Evolutionary conservation across 2,329 filamentous ascomycete genomes (phyloP).

Genomic region (Nannizziopsis barbatae): DNA sequence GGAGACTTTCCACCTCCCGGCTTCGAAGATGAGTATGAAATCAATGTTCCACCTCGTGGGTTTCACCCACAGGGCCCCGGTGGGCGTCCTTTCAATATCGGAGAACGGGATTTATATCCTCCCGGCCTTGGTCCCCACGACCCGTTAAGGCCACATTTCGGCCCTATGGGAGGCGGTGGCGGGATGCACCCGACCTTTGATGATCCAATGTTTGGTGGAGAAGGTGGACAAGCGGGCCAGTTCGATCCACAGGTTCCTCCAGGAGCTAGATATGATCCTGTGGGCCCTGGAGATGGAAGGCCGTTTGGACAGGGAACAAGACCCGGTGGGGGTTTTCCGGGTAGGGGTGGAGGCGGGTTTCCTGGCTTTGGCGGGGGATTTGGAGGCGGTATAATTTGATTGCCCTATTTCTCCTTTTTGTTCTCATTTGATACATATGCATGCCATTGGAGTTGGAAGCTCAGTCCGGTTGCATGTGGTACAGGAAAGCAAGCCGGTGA

Average conservation of each 20-base stretch:
- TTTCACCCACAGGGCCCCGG: slow-evolving; percentile 30
- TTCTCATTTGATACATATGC: too few species aligned
- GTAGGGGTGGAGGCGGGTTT: slow-evolving; percentile 40
- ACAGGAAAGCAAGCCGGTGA: too few species aligned
- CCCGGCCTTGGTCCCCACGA: slow-evolving; percentile 76
- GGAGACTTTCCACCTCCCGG: slow-evolving; percentile 73
- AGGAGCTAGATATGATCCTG: slow-evolving; percentile 82
- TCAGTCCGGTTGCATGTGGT: too few species aligned
- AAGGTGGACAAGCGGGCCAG: slow-evolving; percentile 36
- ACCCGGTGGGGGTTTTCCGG: slow-evolving; percentile 9
- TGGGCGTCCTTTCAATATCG: slow-evolving; percentile 55
- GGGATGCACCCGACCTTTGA: slow-evolving; percentile 97
- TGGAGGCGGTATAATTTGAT: slow-evolving; percentile 34
- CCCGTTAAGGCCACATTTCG: slow-evolving; percentile 58
- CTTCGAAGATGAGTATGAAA: slow-evolving; percentile 87
- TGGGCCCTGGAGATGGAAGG: slow-evolving; percentile 56
- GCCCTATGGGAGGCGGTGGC: slow-evolving; percentile 52
- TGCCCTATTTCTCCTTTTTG: too few species aligned
- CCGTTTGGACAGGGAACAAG: slow-evolving; percentile 33
- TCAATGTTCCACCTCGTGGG: slow-evolving; percentile 56
- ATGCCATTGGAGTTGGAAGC: too few species aligned
- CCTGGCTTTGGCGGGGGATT: slow-evolving; percentile 44
- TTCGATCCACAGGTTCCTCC: slow-evolving; percentile 68
- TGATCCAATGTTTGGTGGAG: slow-evolving; percentile 68
- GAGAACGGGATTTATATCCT: slow-evolving; percentile 79